Conservation (phyloP, 2,329 filamentous ascomycete genomes). For the Ilyonectria mors-panacis region DNA sequence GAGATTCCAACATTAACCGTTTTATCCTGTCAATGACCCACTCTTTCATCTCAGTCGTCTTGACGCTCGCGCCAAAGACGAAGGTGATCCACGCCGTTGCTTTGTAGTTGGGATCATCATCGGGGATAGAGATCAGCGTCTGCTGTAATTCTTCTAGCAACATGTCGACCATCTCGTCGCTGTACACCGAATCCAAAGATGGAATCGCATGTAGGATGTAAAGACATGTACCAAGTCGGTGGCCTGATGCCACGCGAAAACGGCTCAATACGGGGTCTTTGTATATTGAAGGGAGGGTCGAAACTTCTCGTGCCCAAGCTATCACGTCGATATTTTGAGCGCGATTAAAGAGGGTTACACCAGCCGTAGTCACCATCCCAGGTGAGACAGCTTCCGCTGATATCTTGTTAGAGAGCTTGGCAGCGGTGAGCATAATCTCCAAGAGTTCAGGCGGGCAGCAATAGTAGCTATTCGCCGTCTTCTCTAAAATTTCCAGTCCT, state of each 20-base stretch:
- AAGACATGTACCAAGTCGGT: constrained; percentile 61
- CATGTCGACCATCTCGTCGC: constrained; percentile 47
- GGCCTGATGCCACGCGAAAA: constrained; percentile 59
- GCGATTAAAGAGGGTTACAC: constrained; percentile 53
- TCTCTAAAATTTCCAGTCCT: constrained; percentile 55
- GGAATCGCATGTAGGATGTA: constrained; percentile 61
- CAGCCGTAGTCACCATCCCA: constrained; percentile 50
- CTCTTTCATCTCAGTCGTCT: constrained; percentile 57
- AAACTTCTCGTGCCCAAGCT: constrained; percentile 57
- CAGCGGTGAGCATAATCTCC: constrained; percentile 60
- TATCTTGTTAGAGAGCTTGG: constrained; percentile 55
- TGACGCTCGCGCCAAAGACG: constrained; percentile 67
- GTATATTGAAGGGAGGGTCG: constrained; percentile 53
- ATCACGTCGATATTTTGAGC: constrained; percentile 59
- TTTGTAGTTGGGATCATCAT: constrained; percentile 68
- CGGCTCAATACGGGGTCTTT: constrained; percentile 54
- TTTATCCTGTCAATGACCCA: constrained; percentile 65
- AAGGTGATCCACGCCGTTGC: constrained; percentile 72
- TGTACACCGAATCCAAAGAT: constrained; percentile 43
- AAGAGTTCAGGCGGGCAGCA: constrained; percentile 63
- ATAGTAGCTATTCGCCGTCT: constrained; percentile 62
- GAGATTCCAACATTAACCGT: constrained; percentile 57
- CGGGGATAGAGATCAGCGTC: constrained; percentile 63
- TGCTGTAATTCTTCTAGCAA: constrained; percentile 63
- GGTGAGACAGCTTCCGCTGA: constrained; percentile 46